These are phyloP conservation scores for Ophiostoma piceae DNA, from an alignment of 2,329 filamentous ascomycete species.

Conservation along the genomic window DNA sequence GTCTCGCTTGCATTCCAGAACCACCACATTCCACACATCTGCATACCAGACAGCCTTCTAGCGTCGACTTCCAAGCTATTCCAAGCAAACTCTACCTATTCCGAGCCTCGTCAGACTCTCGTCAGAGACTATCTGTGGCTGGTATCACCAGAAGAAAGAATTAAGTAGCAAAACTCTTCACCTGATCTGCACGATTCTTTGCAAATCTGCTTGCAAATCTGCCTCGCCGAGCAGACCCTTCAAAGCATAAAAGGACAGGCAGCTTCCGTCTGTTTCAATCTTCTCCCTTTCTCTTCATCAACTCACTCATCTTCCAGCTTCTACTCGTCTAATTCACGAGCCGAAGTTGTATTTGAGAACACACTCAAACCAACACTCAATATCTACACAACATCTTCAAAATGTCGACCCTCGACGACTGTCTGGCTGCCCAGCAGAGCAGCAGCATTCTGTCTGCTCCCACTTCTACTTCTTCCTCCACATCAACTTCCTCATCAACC, in stretches of 20 bases:
- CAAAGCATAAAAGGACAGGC: constrained; percentile 9
- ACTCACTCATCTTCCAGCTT: constrained; percentile 3
- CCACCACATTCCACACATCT: neutral
- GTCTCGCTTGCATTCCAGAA: neutral
- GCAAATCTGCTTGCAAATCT: neutral
- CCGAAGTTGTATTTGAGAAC: neutral
- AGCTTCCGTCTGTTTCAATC: neutral
- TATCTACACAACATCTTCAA: neutral
- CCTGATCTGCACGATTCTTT: neutral
- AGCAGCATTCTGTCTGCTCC: constrained; percentile 30
- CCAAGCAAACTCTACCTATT: neutral
- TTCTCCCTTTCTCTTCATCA: neutral
- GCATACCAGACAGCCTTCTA: constrained; percentile 6
- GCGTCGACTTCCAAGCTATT: neutral
- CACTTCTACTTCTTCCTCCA: neutral
- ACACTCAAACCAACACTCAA: neutral
- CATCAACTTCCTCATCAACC: neutral
- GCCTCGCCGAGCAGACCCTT: neutral
- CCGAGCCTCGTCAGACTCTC: neutral
- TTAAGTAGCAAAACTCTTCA: neutral
- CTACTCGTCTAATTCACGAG: constrained; percentile 3
- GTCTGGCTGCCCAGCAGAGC: constrained; percentile 29
- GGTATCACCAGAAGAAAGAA: constrained; percentile 1
- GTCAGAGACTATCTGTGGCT: constrained; percentile 5
- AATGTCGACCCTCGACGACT: constrained; percentile 33